phyloP scores from a whole-genome alignment of 2,329 filamentous ascomycete genomes.

The Aureobasidium zeae region DNA sequence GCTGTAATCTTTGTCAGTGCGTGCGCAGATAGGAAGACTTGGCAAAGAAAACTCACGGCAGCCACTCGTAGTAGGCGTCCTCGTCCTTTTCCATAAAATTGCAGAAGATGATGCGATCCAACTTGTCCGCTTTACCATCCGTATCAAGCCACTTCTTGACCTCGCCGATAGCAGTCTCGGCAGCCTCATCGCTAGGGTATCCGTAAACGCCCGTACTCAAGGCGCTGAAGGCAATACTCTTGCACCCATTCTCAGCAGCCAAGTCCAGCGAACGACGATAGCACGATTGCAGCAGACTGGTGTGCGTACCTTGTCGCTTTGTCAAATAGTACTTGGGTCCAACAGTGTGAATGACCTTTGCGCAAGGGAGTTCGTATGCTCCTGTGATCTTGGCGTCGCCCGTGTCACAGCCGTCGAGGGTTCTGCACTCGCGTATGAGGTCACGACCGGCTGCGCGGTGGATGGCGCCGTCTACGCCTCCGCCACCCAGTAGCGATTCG shows the following conservation, averaged over 20 bases:
- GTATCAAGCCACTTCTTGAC: conserved; percentile 47
- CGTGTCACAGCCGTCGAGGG: conserved; percentile 62
- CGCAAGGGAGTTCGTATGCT: conserved; percentile 66
- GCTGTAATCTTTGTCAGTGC: conserved; percentile 24
- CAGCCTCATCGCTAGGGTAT: conserved; percentile 68
- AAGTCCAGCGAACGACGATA: conserved; percentile 64
- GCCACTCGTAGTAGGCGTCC: conserved; percentile 55
- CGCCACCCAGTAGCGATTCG: conserved; percentile 64
- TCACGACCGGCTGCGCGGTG: conserved; percentile 67
- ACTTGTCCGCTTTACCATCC: conserved; percentile 30
- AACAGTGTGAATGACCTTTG: conserved; percentile 80
- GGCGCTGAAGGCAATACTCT: conserved; percentile 70
- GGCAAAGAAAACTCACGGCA: conserved; percentile 60
- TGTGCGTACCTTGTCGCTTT: conserved; percentile 31
- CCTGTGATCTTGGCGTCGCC: conserved; percentile 75
- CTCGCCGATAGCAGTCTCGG: conserved; percentile 57
- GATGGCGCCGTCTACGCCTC: conserved; percentile 72
- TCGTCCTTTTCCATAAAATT: conserved; percentile 74
- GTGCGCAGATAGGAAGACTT: background rate
- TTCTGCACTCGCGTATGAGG: conserved; percentile 62
- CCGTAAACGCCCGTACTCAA: conserved; percentile 87
- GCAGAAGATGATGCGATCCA: conserved; percentile 76
- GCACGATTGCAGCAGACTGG: conserved; percentile 47
- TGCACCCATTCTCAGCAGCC: conserved; percentile 57
- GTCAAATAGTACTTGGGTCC: conserved; percentile 62